Conservation (phyloP, 176 grass and related monocot species). For the Musa itinerans region DNA sequence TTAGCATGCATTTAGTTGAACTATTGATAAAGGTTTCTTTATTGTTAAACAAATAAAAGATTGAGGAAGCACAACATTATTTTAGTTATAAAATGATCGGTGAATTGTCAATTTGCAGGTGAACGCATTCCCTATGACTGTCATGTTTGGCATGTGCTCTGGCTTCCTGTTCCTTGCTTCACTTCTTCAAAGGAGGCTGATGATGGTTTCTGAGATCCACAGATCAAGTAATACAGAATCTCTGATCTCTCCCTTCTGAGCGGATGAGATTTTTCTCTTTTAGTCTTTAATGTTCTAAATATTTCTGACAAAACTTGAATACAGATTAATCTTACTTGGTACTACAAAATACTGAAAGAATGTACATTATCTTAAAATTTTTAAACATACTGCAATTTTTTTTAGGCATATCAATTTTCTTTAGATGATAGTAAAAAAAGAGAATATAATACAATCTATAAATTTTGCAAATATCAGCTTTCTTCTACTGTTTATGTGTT, state of each 20-base stretch:
- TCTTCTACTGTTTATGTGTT: too few species aligned
- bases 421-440: too few species aligned
- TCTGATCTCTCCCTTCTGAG: not conserved
- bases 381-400: too few species aligned
- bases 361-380: too few species aligned
- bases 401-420: too few species aligned
- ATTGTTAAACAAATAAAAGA: not conserved
- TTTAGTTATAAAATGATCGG: not conserved
- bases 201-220: slow-evolving; percentile 10
- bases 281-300: not conserved
- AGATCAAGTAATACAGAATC: slow-evolving; percentile 2
- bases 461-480: too few species aligned
- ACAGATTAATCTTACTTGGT: too few species aligned
- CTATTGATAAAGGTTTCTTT: not conserved
- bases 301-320: too few species aligned
- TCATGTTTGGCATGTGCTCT: slow-evolving; percentile 20
- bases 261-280: not conserved
- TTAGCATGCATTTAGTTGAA: too few species aligned
- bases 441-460: too few species aligned
- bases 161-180: slow-evolving; percentile 11
- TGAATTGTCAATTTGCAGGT: slow-evolving; percentile 7
- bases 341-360: too few species aligned
- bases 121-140: slow-evolving; percentile 10
- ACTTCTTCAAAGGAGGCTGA: slow-evolving; percentile 6
- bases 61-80: not conserved